Conservation (phyloP, 805 yeast genomes). For the Yamadazyma ubonensis region DNA sequence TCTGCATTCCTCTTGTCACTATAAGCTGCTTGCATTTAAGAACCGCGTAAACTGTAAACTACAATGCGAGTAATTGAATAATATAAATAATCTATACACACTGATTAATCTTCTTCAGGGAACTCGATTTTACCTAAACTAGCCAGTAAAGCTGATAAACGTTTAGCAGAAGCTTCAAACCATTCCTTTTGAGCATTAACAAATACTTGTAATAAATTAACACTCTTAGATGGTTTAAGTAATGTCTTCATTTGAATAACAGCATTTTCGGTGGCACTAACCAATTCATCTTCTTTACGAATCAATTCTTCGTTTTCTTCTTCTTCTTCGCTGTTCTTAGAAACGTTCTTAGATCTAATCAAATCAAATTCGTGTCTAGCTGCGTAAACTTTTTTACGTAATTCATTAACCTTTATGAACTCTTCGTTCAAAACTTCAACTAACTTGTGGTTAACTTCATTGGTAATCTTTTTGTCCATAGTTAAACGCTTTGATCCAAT, state of each 20-base stretch:
- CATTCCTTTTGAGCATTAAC: slow-evolving; percentile 67
- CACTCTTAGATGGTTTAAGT: slow-evolving; percentile 63
- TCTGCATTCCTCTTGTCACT: slow-evolving; percentile 28
- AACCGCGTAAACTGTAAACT: background rate
- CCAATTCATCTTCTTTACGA: slow-evolving; percentile 71
- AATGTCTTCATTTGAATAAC: slow-evolving; percentile 76
- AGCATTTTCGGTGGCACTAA: slow-evolving; percentile 73
- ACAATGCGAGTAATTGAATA: background rate
- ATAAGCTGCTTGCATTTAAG: slow-evolving; percentile 12
- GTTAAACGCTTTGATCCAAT: slow-evolving; percentile 68
- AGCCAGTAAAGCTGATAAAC: slow-evolving; percentile 29
- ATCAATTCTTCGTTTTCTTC: slow-evolving; percentile 53
- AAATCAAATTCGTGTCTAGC: slow-evolving; percentile 72
- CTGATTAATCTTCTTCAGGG: slow-evolving; percentile 29
- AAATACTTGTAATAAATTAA: slow-evolving; percentile 63
- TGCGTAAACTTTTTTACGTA: slow-evolving; percentile 67
- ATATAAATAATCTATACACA: background rate
- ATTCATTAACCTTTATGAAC: slow-evolving; percentile 58
- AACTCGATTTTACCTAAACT: slow-evolving; percentile 35
- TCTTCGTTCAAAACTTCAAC: slow-evolving; percentile 52
- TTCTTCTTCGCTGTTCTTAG: slow-evolving; percentile 44
- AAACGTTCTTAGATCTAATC: slow-evolving; percentile 49
- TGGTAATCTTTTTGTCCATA: slow-evolving; percentile 63
- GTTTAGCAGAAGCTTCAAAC: slow-evolving; percentile 35
- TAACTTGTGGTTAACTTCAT: slow-evolving; percentile 58